Evolutionary conservation across 108 stramenopile species (phyloP), one percentile per base, ranked within the genome.

Genomic region (Cyclotella choctawhatcheeana): DNA sequence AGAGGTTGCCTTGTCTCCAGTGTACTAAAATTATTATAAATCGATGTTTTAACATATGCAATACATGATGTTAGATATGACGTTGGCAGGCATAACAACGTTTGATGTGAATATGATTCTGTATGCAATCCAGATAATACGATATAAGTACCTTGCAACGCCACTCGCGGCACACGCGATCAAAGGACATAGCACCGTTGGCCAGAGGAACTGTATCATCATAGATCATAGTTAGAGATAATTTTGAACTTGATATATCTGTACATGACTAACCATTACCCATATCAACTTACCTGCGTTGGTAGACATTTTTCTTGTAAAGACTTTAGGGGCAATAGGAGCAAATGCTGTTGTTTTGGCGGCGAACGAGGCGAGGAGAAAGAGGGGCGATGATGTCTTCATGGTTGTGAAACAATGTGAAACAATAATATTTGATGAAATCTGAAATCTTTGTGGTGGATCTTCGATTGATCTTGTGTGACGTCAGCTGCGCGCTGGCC

Each of bases 161-260:
- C 93, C 93, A 94, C 66, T 94, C 93, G 34, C 93, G 85, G 81
- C 93, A 94, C 43, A 94, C 93, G 0, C 90, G 74, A 74, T 91
- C 84, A 76, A 91, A 91, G 26, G 79, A 83, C 91, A 93, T 93
- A 65, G 91, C 83, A 52, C 88, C 91, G 70, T 92, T 92, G 77
- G 91, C 91, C 14, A 92, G 77, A 17, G 87, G 82, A 44, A 92
- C n/a, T n/a, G n/a, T n/a, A n/a, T n/a, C n/a, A n/a, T n/a, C n/a
- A n/a, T n/a, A n/a, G n/a, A n/a, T n/a, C n/a, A n/a, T n/a, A n/a
- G n/a, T n/a, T n/a, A n/a, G n/a, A n/a, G n/a, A n/a, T n/a, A n/a
- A n/a, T n/a, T n/a, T n/a, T n/a, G n/a, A n/a, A n/a, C n/a, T n/a
- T n/a, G n/a, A n/a, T n/a, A n/a, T n/a, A n/a, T n/a, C n/a, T n/a